These are phyloP conservation scores for Calonectria montana DNA, from an alignment of 2,329 filamentous ascomycete species.

Conservation along the genomic window DNA sequence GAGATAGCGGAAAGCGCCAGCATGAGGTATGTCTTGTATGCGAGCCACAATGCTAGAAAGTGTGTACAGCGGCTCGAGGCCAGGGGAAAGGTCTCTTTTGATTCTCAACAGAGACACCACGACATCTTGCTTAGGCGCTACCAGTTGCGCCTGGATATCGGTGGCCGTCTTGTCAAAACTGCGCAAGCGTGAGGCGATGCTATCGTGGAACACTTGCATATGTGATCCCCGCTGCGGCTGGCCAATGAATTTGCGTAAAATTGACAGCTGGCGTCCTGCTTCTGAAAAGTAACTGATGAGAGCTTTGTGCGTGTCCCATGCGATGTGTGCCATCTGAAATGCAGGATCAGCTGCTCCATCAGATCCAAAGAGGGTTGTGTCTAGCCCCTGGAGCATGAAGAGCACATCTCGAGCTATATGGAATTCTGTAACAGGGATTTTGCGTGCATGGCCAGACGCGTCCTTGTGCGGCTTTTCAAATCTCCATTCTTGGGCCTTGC, in stretches of 20 bases:
- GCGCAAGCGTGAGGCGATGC: conserved; percentile 66
- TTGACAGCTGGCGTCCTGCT: conserved; percentile 56
- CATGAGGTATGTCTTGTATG: conserved; percentile 60
- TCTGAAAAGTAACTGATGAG: conserved; percentile 61
- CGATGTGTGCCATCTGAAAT: conserved; percentile 61
- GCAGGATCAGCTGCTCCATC: conserved; percentile 52
- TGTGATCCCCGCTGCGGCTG: conserved; percentile 64
- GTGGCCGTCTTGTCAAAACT: conserved; percentile 71
- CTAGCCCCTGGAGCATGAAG: conserved; percentile 85
- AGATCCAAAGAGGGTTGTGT: conserved; percentile 75
- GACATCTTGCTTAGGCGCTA: conserved; percentile 63
- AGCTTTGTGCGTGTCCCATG: conserved; percentile 62
- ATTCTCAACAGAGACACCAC: conserved; percentile 76
- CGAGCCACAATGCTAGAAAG: conserved; percentile 72
- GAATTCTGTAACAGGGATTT: conserved; percentile 72
- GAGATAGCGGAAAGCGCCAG: conserved; percentile 76
- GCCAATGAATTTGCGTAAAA: conserved; percentile 58
- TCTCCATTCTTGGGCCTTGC: conserved; percentile 51
- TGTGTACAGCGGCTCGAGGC: conserved; percentile 66
- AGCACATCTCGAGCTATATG: conserved; percentile 81
- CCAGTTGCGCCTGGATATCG: conserved; percentile 68
- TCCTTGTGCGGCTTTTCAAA: conserved; percentile 49
- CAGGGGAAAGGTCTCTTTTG: conserved; percentile 65
- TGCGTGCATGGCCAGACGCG: conserved; percentile 47
- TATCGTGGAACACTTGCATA: conserved; percentile 78